These are phyloP conservation scores for Saturnispora zaruensis DNA, from an alignment of 805 yeast species.

Conservation along the genomic window DNA sequence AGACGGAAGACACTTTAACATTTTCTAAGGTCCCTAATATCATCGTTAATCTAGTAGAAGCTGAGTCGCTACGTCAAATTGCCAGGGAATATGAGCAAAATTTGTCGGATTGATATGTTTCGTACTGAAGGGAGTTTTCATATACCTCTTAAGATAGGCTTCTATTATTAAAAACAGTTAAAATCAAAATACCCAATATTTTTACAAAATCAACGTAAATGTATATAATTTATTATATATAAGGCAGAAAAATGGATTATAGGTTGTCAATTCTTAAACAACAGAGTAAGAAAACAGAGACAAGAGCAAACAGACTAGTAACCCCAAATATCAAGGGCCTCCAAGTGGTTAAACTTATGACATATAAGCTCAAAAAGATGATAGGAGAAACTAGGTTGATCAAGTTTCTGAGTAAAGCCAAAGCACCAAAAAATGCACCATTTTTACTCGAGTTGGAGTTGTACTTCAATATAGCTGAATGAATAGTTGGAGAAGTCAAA, in stretches of 20 bases:
- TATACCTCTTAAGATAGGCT: not conserved
- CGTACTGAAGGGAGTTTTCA: not conserved
- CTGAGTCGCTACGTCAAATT: constrained; percentile 18
- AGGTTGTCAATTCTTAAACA: constrained; percentile 1
- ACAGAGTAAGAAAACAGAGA: not conserved
- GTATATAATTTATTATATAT: not conserved
- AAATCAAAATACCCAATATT: not conserved
- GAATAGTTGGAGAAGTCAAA: constrained; percentile 48
- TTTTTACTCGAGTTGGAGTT: constrained; percentile 42
- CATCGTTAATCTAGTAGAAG: constrained; percentile 25
- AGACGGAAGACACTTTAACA: not conserved
- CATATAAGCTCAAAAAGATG: constrained; percentile 39
- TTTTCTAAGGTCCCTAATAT: constrained; percentile 20
- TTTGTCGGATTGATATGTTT: not conserved
- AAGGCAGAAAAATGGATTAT: not conserved
- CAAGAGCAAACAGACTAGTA: not conserved
- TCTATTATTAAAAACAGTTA: not conserved
- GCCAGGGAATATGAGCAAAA: constrained; percentile 3
- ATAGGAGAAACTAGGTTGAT: constrained; percentile 43
- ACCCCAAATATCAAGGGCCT: constrained; percentile 26
- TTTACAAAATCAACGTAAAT: not conserved
- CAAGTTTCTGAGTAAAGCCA: constrained; percentile 49
- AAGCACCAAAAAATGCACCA: constrained; percentile 69
- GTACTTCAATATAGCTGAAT: constrained; percentile 53
- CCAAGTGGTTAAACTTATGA: constrained; percentile 30